Conservation (phyloP, 768 basidiomycete genomes). For the Pisolithus microcarpus region DNA sequence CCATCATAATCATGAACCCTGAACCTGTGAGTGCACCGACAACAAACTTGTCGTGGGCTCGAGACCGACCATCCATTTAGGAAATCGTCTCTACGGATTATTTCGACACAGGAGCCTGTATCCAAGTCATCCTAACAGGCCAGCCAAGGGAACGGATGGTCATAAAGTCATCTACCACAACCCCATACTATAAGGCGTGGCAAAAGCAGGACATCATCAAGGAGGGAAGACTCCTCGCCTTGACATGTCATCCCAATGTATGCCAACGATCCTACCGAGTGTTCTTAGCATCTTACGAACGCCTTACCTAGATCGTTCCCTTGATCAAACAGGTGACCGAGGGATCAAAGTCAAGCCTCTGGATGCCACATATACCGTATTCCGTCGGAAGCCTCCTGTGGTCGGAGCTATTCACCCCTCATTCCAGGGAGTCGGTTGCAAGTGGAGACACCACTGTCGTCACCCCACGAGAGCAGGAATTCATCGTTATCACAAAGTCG, state of each 20-base stretch:
- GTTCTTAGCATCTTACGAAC: not conserved
- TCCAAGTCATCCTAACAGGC: slow-evolving; percentile 1
- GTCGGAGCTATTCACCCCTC: slow-evolving; percentile 29
- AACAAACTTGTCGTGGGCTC: not conserved
- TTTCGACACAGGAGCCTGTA: slow-evolving; percentile 20
- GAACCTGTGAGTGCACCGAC: not conserved
- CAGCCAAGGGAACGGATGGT: slow-evolving; percentile 18
- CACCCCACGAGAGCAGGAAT: slow-evolving; percentile 23
- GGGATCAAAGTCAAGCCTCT: slow-evolving; percentile 42
- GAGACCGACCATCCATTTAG: slow-evolving; percentile 8
- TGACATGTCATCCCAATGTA: slow-evolving; percentile 48
- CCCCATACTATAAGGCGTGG: slow-evolving; percentile 37
- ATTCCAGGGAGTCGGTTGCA: slow-evolving; percentile 15
- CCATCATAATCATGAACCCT: not conserved
- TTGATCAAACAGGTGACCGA: slow-evolving; percentile 39
- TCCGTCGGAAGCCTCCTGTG: slow-evolving; percentile 37
- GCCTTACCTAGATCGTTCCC: slow-evolving; percentile 42
- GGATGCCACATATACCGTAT: slow-evolving; percentile 64
- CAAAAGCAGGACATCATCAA: slow-evolving; percentile 69
- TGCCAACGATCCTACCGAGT: slow-evolving; percentile 10
- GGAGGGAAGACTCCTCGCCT: slow-evolving; percentile 46
- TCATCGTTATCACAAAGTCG: slow-evolving; percentile 48
- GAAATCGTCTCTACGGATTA: slow-evolving; percentile 14
- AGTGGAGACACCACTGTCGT: slow-evolving; percentile 1
- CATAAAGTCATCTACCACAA: slow-evolving; percentile 46